phyloP scores from a whole-genome alignment of 169 alveolate species.

The Eimeria acervulina region DNA sequence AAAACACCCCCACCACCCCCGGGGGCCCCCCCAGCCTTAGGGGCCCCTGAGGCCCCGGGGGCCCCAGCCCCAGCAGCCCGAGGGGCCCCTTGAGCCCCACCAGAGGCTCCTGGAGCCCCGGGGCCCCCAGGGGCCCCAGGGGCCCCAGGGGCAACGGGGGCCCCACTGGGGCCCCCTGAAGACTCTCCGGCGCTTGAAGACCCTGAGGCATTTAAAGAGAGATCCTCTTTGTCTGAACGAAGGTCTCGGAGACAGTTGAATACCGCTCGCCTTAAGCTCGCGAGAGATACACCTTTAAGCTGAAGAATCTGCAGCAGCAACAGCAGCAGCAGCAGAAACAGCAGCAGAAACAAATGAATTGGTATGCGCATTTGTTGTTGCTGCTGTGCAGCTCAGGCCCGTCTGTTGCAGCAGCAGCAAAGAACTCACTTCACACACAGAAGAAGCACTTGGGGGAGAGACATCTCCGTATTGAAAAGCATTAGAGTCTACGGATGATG shows the following conservation, averaged over 20 bases:
- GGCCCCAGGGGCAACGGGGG: not conserved
- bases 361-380: too few relatives aligned
- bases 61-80: not conserved
- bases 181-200: not conserved
- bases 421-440: too few relatives aligned
- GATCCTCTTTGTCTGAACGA: not conserved
- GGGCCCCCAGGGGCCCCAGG: not conserved
- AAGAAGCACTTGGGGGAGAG: too few relatives aligned
- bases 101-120: not conserved
- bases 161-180: not conserved
- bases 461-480: too few relatives aligned
- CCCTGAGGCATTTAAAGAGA: not conserved
- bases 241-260: constrained; percentile 35
- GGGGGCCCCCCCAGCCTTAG: too few relatives aligned
- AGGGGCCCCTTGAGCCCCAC: constrained; percentile 7
- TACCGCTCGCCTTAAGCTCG: constrained; percentile 9
- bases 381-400: too few relatives aligned
- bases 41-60: too few relatives aligned
- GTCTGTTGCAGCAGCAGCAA: not conserved
- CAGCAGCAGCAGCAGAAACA: not conserved
- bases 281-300: not conserved
- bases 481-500: too few relatives aligned
- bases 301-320: constrained; percentile 28
- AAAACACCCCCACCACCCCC: too few relatives aligned
- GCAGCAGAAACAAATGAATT: not conserved